Base-by-base conservation (phyloP, 2,329 filamentous ascomycete genomes). In the Aspergillus amoenus region DNA sequence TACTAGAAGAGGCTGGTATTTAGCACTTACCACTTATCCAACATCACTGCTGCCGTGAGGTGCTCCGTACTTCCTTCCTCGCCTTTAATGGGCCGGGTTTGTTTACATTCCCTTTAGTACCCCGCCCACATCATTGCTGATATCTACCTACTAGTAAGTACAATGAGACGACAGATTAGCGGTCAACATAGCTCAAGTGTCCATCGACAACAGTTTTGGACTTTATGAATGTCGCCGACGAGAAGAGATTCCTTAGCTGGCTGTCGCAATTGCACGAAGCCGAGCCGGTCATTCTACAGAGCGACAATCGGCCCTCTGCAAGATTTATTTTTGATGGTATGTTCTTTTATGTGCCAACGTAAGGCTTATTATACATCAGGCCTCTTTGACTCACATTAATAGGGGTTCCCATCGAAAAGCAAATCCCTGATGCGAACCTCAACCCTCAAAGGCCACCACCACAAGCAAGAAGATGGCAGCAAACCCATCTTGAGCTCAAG, bases 221-320 rank as follows among this genome's bases (percentile, higher is more conserved):
- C 15, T 18, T 34, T 42, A 57, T 53, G 44, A 37, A n/a, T 40
- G n/a, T 27, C 27, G 49, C 18, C 7, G 32, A 53, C 8, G 18
- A 39, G 13, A 40, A 39, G 22, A 44, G 49, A 49, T 18, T 48
- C 21, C 27, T 50, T 8, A 41, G 21, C 39, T 57, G 55, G 55
- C 7, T 57, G 44, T 57, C 55, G 37, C 43, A 41, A 32, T 18
- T 49, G 44, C 39, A 49, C 30, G 49, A 48, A 21, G 43, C 43
- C n/a, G 44, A 53, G 27, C 27, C 39, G 18, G 44, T 48, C 18
- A 32, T 42, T 18, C 42, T 12, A 37, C 34, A 43, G 4, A 32
- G 24, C 6, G 46, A 53, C n/a, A 41, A 21, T 17, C 40, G 40
- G 18, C 17, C 24, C 13, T 42, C 22, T 21, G 27, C 37, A 8